Base-by-base conservation (phyloP, 192 early-diverging fungal genomes). In the Gaertneriomyces semiglobifer region DNA sequence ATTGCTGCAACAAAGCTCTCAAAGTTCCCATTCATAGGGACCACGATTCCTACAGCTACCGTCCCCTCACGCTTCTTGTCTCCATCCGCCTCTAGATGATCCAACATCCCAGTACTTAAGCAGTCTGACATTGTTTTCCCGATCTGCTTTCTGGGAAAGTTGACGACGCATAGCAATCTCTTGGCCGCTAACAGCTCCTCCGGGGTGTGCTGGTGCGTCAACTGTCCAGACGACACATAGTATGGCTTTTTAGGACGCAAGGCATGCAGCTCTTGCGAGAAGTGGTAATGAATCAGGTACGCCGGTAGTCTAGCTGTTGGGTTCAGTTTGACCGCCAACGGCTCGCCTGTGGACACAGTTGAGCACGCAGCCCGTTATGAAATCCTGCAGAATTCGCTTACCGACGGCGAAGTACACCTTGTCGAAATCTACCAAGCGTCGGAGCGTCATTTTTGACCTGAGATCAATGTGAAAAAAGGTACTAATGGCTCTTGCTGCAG, bases 91-190 rank as follows among this genome's bases (percentile, higher is more conserved):
- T n/a, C 50, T 20, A 18, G 50, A 52, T 52, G n/a, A 20, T 52
- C 50, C 20, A 18, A 20, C 50, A 52, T 20, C n/a, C 50, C 50
- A 5, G 50, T 52, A 20, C n/a, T 52, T n/a, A 52, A 20, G 50
- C 50, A 52, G 20, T 52, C 50, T 20, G 50, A 52, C 50, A 18
- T 52, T n/a, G 20, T 18, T 20, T 52, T 52, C 20, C 50, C 50
- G n/a, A 52, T 52, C 6, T 52, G 50, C 50, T 52, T 52, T n/a
- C 50, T n/a, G n/a, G 50, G 50, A 52, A 52, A 52, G 20, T 52
- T 52, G n/a, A 52, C 20, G 50, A 52, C 50, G 20, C 50, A 52
- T 5, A 52, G 50, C n/a, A 52, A 20, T 18, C 20, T 5, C 20
- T 6, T 20, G n/a, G 50, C 50, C 50, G 50, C 20, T 6, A 20